Evolutionary conservation across 768 basidiomycete species (phyloP).

Genomic region (Mycena kentingensis): DNA sequence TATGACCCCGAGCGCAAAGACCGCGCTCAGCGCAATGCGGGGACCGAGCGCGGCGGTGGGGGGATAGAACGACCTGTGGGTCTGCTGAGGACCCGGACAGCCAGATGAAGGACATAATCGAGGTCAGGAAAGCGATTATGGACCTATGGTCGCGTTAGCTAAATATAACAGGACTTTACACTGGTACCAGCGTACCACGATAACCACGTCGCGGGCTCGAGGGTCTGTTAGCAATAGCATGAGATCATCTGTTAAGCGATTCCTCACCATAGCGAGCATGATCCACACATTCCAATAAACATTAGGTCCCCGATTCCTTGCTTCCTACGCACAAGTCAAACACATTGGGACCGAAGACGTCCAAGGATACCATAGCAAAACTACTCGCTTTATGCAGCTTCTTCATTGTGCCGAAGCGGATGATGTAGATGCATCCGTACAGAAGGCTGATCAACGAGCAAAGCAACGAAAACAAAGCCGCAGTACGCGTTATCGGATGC

Average conservation of each 20-base stretch:
- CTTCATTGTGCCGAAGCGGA: conserved; percentile 65
- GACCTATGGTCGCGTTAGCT: conserved; percentile 41
- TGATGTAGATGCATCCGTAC: conserved; percentile 66
- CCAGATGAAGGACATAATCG: conserved; percentile 66
- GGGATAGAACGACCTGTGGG: conserved; percentile 22
- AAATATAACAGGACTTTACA: not conserved
- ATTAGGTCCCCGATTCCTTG: conserved; percentile 35
- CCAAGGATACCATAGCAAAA: conserved; percentile 55
- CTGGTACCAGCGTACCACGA: conserved; percentile 45
- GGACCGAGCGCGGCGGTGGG: conserved; percentile 35
- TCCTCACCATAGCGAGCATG: conserved; percentile 49
- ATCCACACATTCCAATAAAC: conserved; percentile 70
- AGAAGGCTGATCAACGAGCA: conserved; percentile 64
- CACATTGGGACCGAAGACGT: not conserved
- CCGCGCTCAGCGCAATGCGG: conserved; percentile 46
- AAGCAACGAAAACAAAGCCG: conserved; percentile 57
- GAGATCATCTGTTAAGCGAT: no score
- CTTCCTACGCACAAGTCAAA: conserved; percentile 44
- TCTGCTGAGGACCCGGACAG: conserved; percentile 46
- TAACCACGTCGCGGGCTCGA: conserved; percentile 57
- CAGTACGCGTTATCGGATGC: conserved; percentile 56
- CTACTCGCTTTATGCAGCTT: conserved; percentile 63
- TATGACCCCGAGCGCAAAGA: conserved; percentile 52
- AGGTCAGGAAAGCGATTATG: conserved; percentile 55
- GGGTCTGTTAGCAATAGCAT: no score